Base-by-base conservation (phyloP, 306 rosid species). In the Citrullus colocynthis region DNA sequence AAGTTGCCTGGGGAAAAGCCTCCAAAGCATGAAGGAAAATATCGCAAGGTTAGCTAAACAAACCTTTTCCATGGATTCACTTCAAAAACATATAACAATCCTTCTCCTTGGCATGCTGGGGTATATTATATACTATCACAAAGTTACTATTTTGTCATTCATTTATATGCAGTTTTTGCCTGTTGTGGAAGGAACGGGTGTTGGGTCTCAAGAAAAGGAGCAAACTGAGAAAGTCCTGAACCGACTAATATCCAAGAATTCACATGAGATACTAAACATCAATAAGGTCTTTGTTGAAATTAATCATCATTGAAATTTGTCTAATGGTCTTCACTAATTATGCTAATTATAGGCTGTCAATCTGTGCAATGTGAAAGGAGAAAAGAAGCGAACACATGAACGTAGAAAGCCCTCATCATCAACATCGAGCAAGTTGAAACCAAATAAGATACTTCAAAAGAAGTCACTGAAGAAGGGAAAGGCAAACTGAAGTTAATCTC, bases 221-320 rank as follows among this genome's bases (percentile, higher is more conserved):
- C 98, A 91, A 88, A 91, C 92, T 11, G 90, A 91, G 49, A 93
- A 88, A 83, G 85, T 93, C 80, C 81, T 91, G 85, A 93, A 90
- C 88, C 89, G 88, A 87, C 87, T 91, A 44, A 80, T 93, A 36
- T 90, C 98, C 24, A 89, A 89, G 91, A 85, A 90, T 86, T 86
- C 91, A 76, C 97, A 93, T 69, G 88, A 88, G 76, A 91, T 91
- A 70, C 89, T 91, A 80, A 87, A 93, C 57, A 85, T 93, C 36
- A 81, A 85, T 69, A 93, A 93, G 98, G 96, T 48, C 15, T 90
- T 30, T 56, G n/a, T 21, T 21, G 54, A 64, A 42, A 42, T 9
- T 42, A 30, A 30, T n/a, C 67, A 60, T 32, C 70, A 60, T 60
- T 61, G n/a, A 21, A 63, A 34, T 34, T 16, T 63, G 21, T 63